phyloP scores from a whole-genome alignment of 2,329 filamentous ascomycete genomes.

The Pyrenochaeta sp. region DNA sequence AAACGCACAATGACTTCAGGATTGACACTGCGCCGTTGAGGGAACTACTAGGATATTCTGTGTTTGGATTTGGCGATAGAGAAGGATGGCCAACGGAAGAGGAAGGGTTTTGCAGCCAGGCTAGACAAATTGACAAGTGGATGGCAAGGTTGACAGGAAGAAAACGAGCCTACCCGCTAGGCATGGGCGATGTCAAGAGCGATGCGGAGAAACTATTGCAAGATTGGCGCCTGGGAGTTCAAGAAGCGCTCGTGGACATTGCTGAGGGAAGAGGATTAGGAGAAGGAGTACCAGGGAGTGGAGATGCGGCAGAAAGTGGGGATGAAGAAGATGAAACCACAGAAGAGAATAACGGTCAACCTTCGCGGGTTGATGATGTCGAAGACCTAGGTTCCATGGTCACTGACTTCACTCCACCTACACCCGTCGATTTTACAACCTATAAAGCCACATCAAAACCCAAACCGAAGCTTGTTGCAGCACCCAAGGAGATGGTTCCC shows the following conservation, averaged over 20 bases:
- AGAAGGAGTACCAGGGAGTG: slow-evolving; percentile 78
- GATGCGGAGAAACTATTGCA: slow-evolving; percentile 71
- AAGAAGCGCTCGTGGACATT: slow-evolving; percentile 72
- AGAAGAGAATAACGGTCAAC: slow-evolving; percentile 50
- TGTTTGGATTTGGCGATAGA: slow-evolving; percentile 91
- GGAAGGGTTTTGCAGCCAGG: slow-evolving; percentile 92
- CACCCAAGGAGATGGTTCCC: slow-evolving; percentile 89
- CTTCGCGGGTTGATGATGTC: slow-evolving; percentile 70
- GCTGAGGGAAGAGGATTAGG: slow-evolving; percentile 62
- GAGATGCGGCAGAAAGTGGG: slow-evolving; percentile 84
- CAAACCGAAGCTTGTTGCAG: slow-evolving; percentile 58
- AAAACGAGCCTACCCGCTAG: slow-evolving; percentile 87
- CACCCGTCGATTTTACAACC: slow-evolving; percentile 88
- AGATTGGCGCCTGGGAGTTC: slow-evolving; percentile 81
- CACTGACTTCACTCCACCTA: slow-evolving; percentile 53
- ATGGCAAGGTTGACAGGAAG: slow-evolving; percentile 91
- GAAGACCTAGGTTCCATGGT: slow-evolving; percentile 81
- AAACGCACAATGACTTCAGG: slow-evolving; percentile 96
- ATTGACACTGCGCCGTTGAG: slow-evolving; percentile 89
- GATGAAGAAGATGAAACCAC: slow-evolving; percentile 69
- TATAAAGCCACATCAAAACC: slow-evolving; percentile 62
- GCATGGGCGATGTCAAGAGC: slow-evolving; percentile 84
- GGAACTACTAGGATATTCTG: slow-evolving; percentile 80
- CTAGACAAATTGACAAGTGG: slow-evolving; percentile 90
- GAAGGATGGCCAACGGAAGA: slow-evolving; percentile 92